Conservation (phyloP, 495 filamentous ascomycete species). For the Sordaria brevicollis region DNA sequence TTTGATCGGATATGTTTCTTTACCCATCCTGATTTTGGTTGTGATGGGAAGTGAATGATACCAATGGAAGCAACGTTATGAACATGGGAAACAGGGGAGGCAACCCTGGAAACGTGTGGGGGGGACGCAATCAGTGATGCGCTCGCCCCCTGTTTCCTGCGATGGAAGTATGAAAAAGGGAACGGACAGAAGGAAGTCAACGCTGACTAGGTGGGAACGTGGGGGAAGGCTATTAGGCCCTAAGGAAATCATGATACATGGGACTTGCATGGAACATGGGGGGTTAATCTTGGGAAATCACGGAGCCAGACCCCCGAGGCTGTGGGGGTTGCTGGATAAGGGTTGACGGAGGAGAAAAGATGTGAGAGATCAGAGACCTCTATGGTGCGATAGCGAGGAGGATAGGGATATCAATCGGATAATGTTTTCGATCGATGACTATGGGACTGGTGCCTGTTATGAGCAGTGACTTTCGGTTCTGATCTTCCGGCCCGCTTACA, state of each 20-base stretch:
- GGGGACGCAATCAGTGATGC: background rate
- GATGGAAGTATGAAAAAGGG: background rate
- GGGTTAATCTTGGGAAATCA: background rate
- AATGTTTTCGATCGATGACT: background rate
- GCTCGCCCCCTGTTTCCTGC: background rate
- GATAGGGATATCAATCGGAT: background rate
- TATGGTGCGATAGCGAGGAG: background rate
- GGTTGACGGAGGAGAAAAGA: background rate
- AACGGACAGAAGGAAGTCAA: background rate
- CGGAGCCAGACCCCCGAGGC: background rate
- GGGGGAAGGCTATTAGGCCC: background rate
- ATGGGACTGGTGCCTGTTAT: background rate
- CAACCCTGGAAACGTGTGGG: background rate
- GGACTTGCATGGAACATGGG: background rate
- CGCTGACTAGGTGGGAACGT: background rate
- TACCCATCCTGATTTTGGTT: background rate
- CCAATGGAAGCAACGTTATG: background rate
- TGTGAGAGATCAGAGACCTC: background rate
- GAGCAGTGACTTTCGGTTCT: background rate
- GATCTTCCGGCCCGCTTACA: no score
- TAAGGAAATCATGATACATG: background rate
- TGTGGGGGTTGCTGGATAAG: background rate
- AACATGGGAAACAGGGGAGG: background rate
- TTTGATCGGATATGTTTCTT: background rate
- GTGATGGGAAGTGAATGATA: no score